Evolutionary conservation across 2,329 filamentous ascomycete genomes (phyloP).

Genomic region (Aspergillus intermedius): DNA sequence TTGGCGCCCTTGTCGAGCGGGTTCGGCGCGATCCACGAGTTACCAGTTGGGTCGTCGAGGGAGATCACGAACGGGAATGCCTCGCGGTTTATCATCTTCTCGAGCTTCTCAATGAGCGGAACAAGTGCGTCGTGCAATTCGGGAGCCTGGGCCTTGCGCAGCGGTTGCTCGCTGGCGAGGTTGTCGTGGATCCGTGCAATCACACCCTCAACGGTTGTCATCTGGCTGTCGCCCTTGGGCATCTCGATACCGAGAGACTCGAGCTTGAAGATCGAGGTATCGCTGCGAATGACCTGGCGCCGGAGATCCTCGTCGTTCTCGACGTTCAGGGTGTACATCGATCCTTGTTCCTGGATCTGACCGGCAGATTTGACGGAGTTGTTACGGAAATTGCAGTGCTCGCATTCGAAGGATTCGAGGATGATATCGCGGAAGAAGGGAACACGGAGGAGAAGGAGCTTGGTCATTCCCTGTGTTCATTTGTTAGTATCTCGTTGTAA

Average conservation of each 20-base stretch:
- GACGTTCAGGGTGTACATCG: constrained; percentile 74
- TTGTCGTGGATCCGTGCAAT: constrained; percentile 72
- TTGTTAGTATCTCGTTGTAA: constrained; percentile 9
- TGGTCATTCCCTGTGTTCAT: constrained; percentile 64
- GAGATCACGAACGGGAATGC: constrained; percentile 82
- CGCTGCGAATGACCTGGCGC: constrained; percentile 86
- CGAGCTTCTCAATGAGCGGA: constrained; percentile 65
- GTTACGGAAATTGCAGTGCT: constrained; percentile 82
- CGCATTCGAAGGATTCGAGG: constrained; percentile 92
- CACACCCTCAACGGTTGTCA: constrained; percentile 90
- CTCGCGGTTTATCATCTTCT: constrained; percentile 69
- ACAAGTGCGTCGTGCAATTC: constrained; percentile 74
- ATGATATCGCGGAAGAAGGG: constrained; percentile 97
- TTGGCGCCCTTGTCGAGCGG: constrained; percentile 71
- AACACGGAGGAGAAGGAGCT: constrained; percentile 82
- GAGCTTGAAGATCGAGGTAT: constrained; percentile 76
- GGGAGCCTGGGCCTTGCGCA: constrained; percentile 68
- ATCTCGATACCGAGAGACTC: constrained; percentile 92
- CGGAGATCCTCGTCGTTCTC: constrained; percentile 68
- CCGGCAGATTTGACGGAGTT: constrained; percentile 91
- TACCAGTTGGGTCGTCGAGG: constrained; percentile 86
- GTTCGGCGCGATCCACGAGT: constrained; percentile 92
- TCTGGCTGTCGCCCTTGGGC: constrained; percentile 79
- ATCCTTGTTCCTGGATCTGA: constrained; percentile 81
- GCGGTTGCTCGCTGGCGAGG: constrained; percentile 73